Evolutionary conservation across 1,284 basidiomycete species (phyloP), one percentile per base, ranked within the genome.

Genomic region (Ceratobasidium sp.): DNA sequence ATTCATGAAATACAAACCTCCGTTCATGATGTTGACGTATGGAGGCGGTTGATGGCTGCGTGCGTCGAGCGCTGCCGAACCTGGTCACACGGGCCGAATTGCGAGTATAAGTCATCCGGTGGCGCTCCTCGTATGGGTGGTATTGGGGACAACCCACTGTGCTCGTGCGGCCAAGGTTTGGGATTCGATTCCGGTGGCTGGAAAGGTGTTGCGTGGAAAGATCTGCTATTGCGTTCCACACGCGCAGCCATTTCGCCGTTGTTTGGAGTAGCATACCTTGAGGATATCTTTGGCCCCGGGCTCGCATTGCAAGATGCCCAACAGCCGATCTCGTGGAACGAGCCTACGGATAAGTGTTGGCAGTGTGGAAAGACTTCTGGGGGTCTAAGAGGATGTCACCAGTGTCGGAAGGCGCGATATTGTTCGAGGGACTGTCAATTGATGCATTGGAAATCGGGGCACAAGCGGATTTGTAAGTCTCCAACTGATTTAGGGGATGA

Each of bases 51-150:
- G 7, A 20, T 72, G 40, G 39, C 56, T 10, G 58, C 58, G 1
- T 72, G n/a, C 15, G 70, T 72, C 56, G 70, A 72, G 42, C 70
- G 70, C 4, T 72, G 70, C 28, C 70, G 70, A 3, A 61, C 42
- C 5, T 72, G 70, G 70, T 46, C 40, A 9, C 70, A 72, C 40
- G 56, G 56, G 15, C 33, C 55, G 3, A 72, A 72, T 56, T 72
- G 70, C 70, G 55, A 60, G n/a, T 72, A 72, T 42, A 58, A 26
- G 13, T 23, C 70, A 12, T 46, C 55, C 3, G 58, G 55, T 15
- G 28, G 49, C 10, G 15, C 40, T 26, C 55, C 70, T 18, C 56
- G 60, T 3, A 44, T 40, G 1, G 39, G 5, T 18, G 23, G 15
- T 10, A 12, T 46, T 2, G 70, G 18, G 46, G 23, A 26, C 1